A percentile compares a stretch with the other conserved stretches of the same genome.
phyloP scores from a whole-genome alignment of 345 rosid genomes.

The Salix brachista region DNA sequence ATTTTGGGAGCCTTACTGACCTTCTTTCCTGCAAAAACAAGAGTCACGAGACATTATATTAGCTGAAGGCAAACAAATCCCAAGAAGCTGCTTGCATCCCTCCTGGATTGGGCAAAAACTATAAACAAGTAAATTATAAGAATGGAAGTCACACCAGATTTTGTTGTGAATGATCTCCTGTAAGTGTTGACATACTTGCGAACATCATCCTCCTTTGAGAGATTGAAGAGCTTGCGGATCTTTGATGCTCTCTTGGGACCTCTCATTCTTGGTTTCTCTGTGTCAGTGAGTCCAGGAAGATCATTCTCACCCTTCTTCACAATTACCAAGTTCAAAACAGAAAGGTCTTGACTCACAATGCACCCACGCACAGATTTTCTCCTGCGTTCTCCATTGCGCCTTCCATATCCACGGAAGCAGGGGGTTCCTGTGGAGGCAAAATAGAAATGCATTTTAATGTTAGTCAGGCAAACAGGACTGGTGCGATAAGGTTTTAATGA shows the following conservation, averaged over 20 bases:
- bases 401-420: constrained; percentile 80
- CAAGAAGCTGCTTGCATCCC: not conserved
- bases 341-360: constrained; percentile 74
- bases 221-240: constrained; percentile 73
- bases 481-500: not conserved
- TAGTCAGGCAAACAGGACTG: not conserved
- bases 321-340: constrained; percentile 75
- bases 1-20: constrained; percentile 30
- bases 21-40: constrained; percentile 22
- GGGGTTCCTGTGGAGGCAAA: constrained; percentile 42
- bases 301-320: constrained; percentile 81
- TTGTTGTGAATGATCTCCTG: constrained; percentile 69
- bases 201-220: constrained; percentile 75
- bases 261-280: constrained; percentile 75
- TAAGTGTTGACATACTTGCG: constrained; percentile 76
- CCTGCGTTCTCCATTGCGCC: constrained; percentile 73
- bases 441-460: constrained; percentile 10
- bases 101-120: not conserved
- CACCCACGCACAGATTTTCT: constrained; percentile 89
- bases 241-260: constrained; percentile 85
- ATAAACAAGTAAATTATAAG: not conserved
- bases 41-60: not conserved
- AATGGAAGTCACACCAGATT: constrained; percentile 38
- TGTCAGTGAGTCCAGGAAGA: constrained; percentile 72
- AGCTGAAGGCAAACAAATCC: not conserved